Percentiles rank a stretch among this genome's conserved stretches.
These are phyloP conservation scores for Nannizziopsis arthrosporioides DNA, from an alignment of 2,329 filamentous ascomycete species.

Conservation along the genomic window DNA sequence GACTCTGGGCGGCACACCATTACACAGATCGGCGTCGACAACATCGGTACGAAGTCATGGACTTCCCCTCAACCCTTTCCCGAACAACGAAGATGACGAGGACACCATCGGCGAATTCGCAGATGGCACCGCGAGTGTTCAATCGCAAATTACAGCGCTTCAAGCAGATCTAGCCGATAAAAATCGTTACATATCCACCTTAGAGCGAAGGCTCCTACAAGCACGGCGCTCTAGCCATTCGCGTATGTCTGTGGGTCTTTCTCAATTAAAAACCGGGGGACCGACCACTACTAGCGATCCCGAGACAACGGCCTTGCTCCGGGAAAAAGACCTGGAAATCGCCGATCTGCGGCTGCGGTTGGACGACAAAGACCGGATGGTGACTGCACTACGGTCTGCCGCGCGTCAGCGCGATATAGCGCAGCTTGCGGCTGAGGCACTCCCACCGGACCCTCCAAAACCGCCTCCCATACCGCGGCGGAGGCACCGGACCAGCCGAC, in stretches of 20 bases:
- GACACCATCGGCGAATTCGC: constrained; percentile 70
- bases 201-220: constrained; percentile 85
- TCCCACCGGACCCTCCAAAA: constrained; percentile 21
- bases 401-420: constrained; percentile 76
- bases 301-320: constrained; percentile 58
- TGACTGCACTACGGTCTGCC: constrained; percentile 71
- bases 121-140: constrained; percentile 69
- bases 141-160: constrained; percentile 79
- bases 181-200: constrained; percentile 86
- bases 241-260: constrained; percentile 65
- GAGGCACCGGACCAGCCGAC: constrained; percentile 17
- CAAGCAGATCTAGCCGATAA: constrained; percentile 95
- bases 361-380: constrained; percentile 92
- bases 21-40: constrained; percentile 57
- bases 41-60: constrained; percentile 44
- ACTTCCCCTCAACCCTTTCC: constrained; percentile 19
- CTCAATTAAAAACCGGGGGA: constrained; percentile 47
- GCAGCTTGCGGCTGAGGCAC: constrained; percentile 41
- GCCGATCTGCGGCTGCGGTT: constrained; percentile 76
- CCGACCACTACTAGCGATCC: constrained; percentile 63
- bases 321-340: constrained; percentile 88
- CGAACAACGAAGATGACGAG: constrained; percentile 51
- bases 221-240: constrained; percentile 83
- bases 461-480: constrained; percentile 13
- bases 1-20: constrained; percentile 37